Evolutionary conservation across 225 moss, liverwort and hornwort species (phyloP).

Genomic region (Pseudoscleropodium purum): DNA sequence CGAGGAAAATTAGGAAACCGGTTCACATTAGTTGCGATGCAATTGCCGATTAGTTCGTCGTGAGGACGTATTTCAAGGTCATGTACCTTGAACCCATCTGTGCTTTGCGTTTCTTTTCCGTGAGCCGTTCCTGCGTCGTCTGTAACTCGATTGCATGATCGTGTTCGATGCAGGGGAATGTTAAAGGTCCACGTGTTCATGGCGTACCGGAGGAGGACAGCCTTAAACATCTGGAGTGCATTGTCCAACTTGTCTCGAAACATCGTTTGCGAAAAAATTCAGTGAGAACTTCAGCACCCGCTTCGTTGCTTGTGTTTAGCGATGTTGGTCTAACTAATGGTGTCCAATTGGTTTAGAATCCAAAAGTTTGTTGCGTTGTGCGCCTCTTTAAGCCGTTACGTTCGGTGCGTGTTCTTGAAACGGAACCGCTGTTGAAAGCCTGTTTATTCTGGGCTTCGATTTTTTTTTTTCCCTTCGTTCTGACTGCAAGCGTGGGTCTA

Average conservation of each 20-base stretch:
- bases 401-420: background rate
- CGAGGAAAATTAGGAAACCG: background rate
- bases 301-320: background rate
- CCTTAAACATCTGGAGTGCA: conserved; percentile 68
- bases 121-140: background rate
- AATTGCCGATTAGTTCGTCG: background rate
- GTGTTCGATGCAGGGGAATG: conserved; percentile 30
- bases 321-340: background rate
- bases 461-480: background rate
- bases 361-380: background rate
- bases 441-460: background rate
- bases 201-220: conserved; percentile 65
- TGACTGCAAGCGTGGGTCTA: background rate
- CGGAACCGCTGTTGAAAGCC: background rate
- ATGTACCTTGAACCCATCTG: background rate
- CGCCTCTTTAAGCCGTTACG: background rate
- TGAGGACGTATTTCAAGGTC: background rate
- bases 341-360: background rate
- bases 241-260: conserved; percentile 51
- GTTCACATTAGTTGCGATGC: no score
- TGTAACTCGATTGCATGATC: background rate
- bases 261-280: conserved; percentile 30
- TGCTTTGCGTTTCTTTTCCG: background rate
- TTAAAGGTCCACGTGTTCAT: conserved; percentile 54
- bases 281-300: conserved; percentile 10